Conservation (phyloP, 2,329 filamentous ascomycete genomes). For the Apiospora aurea region DNA sequence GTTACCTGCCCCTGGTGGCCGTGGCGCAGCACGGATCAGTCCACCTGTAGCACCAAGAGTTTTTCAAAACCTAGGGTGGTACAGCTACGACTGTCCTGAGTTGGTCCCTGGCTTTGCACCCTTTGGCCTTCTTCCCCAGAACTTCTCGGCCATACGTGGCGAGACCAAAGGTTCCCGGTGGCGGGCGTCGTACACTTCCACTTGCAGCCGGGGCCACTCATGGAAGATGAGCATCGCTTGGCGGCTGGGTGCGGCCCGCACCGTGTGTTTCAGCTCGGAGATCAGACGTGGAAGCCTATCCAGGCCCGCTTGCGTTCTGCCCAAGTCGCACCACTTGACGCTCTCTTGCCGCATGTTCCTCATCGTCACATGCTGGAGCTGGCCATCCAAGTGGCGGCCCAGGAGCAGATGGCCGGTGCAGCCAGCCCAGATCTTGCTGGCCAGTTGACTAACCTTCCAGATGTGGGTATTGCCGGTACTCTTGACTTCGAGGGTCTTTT, state of each 20-base stretch:
- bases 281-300: not conserved
- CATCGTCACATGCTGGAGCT: not conserved
- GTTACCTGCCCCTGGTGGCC: no score
- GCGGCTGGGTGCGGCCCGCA: not conserved
- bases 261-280: not conserved
- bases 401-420: not conserved
- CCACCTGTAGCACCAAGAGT: no score
- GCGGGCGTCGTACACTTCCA: not conserved
- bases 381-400: not conserved
- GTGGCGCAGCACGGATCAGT: no score
- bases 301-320: rapidly evolving
- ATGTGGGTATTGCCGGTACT: no score
- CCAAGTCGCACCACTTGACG: not conserved
- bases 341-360: not conserved
- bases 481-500: not conserved
- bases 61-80: no score
- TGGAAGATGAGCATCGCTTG: not conserved
- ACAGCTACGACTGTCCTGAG: no score
- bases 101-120: no score
- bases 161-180: not conserved
- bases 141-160: not conserved
- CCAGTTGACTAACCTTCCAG: not conserved
- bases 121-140: not conserved
- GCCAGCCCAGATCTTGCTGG: not conserved
- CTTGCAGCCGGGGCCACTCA: not conserved